Percentiles rank a stretch among this genome's conserved stretches.
These are phyloP conservation scores for Ceriops tagal DNA, from an alignment of 345 rosid genomes.

Conservation along the genomic window DNA sequence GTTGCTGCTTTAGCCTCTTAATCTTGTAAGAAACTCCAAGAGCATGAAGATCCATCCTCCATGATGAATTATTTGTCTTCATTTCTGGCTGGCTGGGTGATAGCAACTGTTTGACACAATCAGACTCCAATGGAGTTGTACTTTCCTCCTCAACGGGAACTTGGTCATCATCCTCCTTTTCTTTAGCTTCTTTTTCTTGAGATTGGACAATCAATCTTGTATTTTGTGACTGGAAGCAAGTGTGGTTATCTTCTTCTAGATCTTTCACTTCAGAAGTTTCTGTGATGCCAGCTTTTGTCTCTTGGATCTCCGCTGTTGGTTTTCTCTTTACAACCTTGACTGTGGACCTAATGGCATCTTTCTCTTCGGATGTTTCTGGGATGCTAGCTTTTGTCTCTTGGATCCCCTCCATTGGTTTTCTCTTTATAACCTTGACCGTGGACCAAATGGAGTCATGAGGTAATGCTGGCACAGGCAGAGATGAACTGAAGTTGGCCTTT, in stretches of 20 bases:
- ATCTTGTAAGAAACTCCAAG: slow-evolving; percentile 93
- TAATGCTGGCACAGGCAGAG: slow-evolving; percentile 30
- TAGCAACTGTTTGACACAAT: slow-evolving; percentile 21
- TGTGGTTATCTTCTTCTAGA: slow-evolving; percentile 20
- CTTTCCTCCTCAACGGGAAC: slow-evolving; percentile 29
- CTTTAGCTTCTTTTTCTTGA: slow-evolving; percentile 55
- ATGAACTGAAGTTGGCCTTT: slow-evolving; percentile 30
- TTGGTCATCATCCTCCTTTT: slow-evolving; percentile 33
- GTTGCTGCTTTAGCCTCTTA: slow-evolving; percentile 88
- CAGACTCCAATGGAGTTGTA: slow-evolving; percentile 21
- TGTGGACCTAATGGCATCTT: slow-evolving; percentile 4
- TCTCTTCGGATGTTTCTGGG: slow-evolving; percentile 26
- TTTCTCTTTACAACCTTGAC: slow-evolving; percentile 28
- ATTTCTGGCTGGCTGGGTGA: slow-evolving; percentile 28
- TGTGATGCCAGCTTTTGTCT: slow-evolving; percentile 16
- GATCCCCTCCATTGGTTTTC: slow-evolving; percentile 33
- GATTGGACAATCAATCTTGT: slow-evolving; percentile 35
- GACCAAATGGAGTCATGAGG: slow-evolving; percentile 30
- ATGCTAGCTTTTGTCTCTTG: slow-evolving; percentile 26
- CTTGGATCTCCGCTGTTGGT: slow-evolving; percentile 35
- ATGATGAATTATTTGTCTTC: slow-evolving; percentile 39
- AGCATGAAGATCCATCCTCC: slow-evolving; percentile 91
- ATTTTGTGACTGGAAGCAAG: slow-evolving; percentile 11
- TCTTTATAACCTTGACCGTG: slow-evolving; percentile 35
- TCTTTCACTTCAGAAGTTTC: slow-evolving; percentile 32